Conservation (phyloP, 768 basidiomycete species). For the Tricholoma furcatifolium region DNA sequence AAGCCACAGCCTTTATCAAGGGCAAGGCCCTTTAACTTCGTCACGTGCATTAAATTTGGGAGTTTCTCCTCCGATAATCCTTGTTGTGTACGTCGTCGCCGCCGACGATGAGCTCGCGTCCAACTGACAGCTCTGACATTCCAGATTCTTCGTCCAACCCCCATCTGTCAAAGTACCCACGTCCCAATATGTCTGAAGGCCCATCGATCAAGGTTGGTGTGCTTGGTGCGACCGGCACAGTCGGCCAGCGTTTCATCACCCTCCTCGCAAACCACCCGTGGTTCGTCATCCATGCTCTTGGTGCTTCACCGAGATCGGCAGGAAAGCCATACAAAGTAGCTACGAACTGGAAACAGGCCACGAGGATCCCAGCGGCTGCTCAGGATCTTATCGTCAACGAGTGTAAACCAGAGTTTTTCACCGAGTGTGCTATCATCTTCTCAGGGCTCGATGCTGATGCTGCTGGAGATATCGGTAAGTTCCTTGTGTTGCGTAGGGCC, state of each 20-base stretch:
- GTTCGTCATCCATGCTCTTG: constrained; percentile 84
- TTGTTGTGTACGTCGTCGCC: constrained; percentile 8
- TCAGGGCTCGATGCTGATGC: constrained; percentile 95
- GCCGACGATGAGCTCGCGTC: constrained; percentile 14
- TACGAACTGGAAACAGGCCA: constrained; percentile 85
- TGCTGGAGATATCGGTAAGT: constrained; percentile 89
- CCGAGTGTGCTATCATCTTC: constrained; percentile 84
- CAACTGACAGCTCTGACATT: constrained; percentile 22
- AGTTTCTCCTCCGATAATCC: neutral
- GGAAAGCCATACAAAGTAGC: constrained; percentile 77
- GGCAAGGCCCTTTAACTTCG: neutral
- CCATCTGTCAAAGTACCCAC: constrained; percentile 30
- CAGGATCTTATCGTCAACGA: constrained; percentile 65
- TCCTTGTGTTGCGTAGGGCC: neutral
- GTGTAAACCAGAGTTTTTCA: constrained; percentile 77
- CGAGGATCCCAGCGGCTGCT: constrained; percentile 67
- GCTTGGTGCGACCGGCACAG: constrained; percentile 89
- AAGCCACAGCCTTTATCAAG: neutral
- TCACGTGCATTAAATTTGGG: constrained; percentile 13
- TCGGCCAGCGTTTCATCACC: constrained; percentile 93
- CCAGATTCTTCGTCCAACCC: constrained; percentile 25
- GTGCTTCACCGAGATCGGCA: constrained; percentile 86
- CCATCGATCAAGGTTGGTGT: constrained; percentile 57
- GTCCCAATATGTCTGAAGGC: constrained; percentile 34
- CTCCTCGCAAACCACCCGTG: constrained; percentile 88